These are phyloP conservation scores for Podila epigama DNA, from an alignment of 192 early-diverging fungal species.

Conservation along the genomic window DNA sequence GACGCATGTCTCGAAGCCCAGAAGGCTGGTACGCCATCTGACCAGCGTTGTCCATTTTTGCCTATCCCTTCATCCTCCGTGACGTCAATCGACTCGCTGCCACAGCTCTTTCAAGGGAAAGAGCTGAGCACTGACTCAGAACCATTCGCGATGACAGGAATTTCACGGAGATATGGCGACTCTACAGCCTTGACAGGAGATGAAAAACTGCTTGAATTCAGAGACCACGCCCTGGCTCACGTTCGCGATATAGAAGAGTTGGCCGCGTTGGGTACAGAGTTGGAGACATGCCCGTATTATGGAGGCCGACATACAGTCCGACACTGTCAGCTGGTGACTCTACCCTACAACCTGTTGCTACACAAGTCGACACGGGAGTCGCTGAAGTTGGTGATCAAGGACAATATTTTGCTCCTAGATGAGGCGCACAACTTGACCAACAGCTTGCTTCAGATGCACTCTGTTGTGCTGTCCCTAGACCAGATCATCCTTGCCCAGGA, in stretches of 20 bases:
- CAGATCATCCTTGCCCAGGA: slow-evolving; percentile 60
- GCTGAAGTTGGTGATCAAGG: slow-evolving; percentile 69
- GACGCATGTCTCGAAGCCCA: slow-evolving; percentile 89
- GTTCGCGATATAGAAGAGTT: slow-evolving; percentile 90
- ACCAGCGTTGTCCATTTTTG: slow-evolving; percentile 23
- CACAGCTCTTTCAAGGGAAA: no score
- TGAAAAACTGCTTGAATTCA: slow-evolving; percentile 63
- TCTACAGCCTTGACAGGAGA: slow-evolving; percentile 35
- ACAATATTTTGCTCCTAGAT: slow-evolving; percentile 86
- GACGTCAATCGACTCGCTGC: background rate
- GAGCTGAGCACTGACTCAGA: no score
- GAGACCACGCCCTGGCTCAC: slow-evolving; percentile 53
- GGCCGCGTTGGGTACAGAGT: slow-evolving; percentile 63
- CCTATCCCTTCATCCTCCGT: slow-evolving; percentile 4
- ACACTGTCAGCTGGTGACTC: slow-evolving; percentile 73
- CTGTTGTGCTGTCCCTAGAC: slow-evolving; percentile 58
- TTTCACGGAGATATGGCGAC: slow-evolving; percentile 3
- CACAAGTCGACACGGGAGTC: slow-evolving; percentile 77
- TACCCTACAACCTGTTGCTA: slow-evolving; percentile 91
- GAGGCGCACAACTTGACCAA: slow-evolving; percentile 82
- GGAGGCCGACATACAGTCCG: slow-evolving; percentile 68
- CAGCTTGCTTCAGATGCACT: slow-evolving; percentile 76
- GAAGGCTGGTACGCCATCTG: slow-evolving; percentile 54
- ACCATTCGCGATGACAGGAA: no score
- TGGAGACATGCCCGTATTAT: slow-evolving; percentile 84